Percentiles rank a stretch among this genome's conserved stretches.
Conservation (phyloP, 1,139 yeast genomes). For the Pichia sp. region DNA sequence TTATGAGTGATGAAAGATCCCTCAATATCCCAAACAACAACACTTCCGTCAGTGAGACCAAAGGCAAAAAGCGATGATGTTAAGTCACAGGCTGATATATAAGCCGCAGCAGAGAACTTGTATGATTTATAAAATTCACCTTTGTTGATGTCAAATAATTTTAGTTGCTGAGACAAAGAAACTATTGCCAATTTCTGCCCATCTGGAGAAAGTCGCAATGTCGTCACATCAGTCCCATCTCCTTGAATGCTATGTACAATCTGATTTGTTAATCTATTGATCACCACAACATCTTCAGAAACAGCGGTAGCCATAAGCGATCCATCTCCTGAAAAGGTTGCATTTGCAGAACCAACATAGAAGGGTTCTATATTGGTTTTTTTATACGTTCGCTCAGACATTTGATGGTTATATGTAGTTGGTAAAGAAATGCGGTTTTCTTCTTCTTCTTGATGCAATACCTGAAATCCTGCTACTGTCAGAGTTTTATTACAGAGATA, state of each 20-base stretch:
- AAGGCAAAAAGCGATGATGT: constrained; percentile 86
- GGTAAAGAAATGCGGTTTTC: too few species aligned
- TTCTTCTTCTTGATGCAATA: too few species aligned
- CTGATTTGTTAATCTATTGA: constrained; percentile 57
- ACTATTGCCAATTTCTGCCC: constrained; percentile 65
- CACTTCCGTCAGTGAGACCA: constrained; percentile 93
- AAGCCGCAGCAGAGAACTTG: constrained; percentile 73
- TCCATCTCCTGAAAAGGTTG: constrained; percentile 65
- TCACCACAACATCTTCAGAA: constrained; percentile 65
- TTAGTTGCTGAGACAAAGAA: constrained; percentile 80
- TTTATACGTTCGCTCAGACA: constrained; percentile 30
- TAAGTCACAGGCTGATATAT: constrained; percentile 68
- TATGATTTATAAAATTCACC: constrained; percentile 49
- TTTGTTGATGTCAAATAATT: constrained; percentile 50
- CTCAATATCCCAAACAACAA: constrained; percentile 87
- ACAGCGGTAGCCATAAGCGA: constrained; percentile 73
- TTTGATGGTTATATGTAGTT: neutral
- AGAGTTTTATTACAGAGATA: too few species aligned
- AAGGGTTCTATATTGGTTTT: constrained; percentile 61
- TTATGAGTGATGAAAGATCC: constrained; percentile 88
- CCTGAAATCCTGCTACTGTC: too few species aligned
- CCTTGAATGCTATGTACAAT: constrained; percentile 66
- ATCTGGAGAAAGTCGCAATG: constrained; percentile 71
- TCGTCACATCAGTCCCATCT: constrained; percentile 77
- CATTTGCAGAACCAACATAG: constrained; percentile 80